Base-by-base conservation (phyloP, 495 filamentous ascomycete genomes). In the Usnea hakonensis region DNA sequence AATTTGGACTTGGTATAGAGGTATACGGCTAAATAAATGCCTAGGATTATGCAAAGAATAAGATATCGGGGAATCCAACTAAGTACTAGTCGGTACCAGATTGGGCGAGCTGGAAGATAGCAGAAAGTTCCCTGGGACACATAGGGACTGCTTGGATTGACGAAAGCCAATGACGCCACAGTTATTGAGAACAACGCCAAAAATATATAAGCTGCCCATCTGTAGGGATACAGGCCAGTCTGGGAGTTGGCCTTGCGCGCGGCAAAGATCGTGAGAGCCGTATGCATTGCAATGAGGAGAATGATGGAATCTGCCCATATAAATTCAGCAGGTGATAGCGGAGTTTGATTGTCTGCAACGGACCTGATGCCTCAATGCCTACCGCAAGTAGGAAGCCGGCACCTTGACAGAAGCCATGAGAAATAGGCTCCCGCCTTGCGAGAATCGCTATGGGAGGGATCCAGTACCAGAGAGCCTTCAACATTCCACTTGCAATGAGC, bases 51-150 rank as follows among this genome's bases (percentile, higher is more conserved):
- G 38, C 77, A 70, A 65, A 85, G 81, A 36, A 91, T 84, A 30
- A 88, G 57, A 63, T 91, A 91, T 35, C 88, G 79, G 36, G 88
- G 88, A 19, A 85, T 77, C 88, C 88, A 91, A 54, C 79, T 79
- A 36, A 91, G 75, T 5, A 80, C 82, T 36, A 87, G 74, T 40
- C 85, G 79, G 64, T 84, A 86, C 86, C 85, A 89, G 40, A 77
- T 74, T n/a, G 78, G 78, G 28, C 81, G 75, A 16, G 82, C 74
- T 11, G 88, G 86, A 14, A 90, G 76, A 62, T 84, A 84, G 72
- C 88, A 90, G 62, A 83, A 84, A 40, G 84, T 77, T 13, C 85
- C 86, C 63, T 82, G 74, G 35, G 83, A 79, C 55, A 81, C 73
- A 64, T 84, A 90, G 3, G 80, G 81, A 57, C 30, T 46, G 37